Conservation (phyloP, 306 rosid genomes). For the Phaseolus lunatus region DNA sequence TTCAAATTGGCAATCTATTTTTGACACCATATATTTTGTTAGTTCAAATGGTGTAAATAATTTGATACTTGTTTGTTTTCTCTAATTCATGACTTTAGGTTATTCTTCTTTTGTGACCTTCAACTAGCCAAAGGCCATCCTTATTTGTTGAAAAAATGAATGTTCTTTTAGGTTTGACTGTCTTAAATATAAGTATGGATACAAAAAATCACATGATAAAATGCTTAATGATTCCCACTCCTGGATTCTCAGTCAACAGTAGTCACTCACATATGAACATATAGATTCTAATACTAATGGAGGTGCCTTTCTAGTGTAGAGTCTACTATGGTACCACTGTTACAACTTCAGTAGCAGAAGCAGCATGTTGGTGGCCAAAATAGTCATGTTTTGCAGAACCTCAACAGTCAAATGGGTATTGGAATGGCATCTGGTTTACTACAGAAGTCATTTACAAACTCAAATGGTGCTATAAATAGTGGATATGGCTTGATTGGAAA, state of each 20-base stretch:
- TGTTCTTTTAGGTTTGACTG: too few relatives aligned
- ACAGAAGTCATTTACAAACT: conserved; percentile 73
- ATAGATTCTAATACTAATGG: conserved; percentile 71
- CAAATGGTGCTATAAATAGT: conserved; percentile 79
- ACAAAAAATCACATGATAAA: too few relatives aligned
- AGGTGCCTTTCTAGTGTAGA: conserved; percentile 73
- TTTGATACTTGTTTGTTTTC: too few relatives aligned
- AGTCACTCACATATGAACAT: conserved; percentile 72
- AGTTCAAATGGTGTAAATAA: too few relatives aligned
- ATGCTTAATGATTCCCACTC: conserved; percentile 99
- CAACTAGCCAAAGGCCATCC: too few relatives aligned
- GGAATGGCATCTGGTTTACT: conserved; percentile 82
- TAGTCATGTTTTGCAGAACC: conserved; percentile 70
- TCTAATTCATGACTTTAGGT: too few relatives aligned
- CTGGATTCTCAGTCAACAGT: conserved; percentile 70
- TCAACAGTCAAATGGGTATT: conserved; percentile 76
- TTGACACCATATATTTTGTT: too few relatives aligned
- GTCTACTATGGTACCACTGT: conserved; percentile 64
- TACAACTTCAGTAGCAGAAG: conserved; percentile 77
- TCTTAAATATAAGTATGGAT: too few relatives aligned
- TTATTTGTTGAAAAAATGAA: too few relatives aligned
- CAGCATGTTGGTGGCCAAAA: conserved; percentile 81
- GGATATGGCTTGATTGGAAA: conserved; percentile 82
- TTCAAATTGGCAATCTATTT: too few relatives aligned
- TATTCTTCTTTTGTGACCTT: too few relatives aligned